Evolutionary conservation across 2,329 filamentous ascomycete species (phyloP), one percentile per base, ranked within the genome.

Genomic region (Cladosporium phlei): DNA sequence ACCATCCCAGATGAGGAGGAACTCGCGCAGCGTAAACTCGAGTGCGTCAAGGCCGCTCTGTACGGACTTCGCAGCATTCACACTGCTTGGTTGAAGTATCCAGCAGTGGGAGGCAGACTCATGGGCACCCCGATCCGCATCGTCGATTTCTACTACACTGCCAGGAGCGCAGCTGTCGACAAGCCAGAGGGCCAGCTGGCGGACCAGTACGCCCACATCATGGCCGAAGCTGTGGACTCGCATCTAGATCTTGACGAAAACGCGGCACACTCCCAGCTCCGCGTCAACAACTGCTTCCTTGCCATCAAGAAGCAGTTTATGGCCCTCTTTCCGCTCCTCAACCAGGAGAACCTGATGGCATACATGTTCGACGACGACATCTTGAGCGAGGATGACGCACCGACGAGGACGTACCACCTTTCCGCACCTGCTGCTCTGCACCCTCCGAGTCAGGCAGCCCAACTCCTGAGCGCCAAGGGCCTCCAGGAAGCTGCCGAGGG

Each of bases 31-130:
- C n/a, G n/a, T n/a, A n/a, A n/a, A n/a, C n/a, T n/a, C n/a, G n/a
- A n/a, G n/a, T n/a, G n/a, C n/a, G n/a, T n/a, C n/a, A n/a, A n/a
- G n/a, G n/a, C n/a, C n/a, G n/a, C n/a, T n/a, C n/a, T n/a, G n/a
- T n/a, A n/a, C n/a, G n/a, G n/a, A n/a, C n/a, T 44, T 4, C 40
- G 30, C 30, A 10, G 22, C 30, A 27, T 44, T 19, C 17, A 25
- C 20, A 17, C 40, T 9, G 40, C 40, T 21, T 44, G 40, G 40
- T 19, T 8, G 9, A 44, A 27, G 30, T 44, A 44, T 9, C 29
- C 22, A 9, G 10, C 5, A 3, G 30, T 30, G 12, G 40, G 40
- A 2, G 30, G 29, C 30, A 16, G 8, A 4, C 10, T 27, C 9
- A 17, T 34, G 14, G 29, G 28, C 7, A 22, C 40, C 6, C 4